Evolutionary conservation across 306 rosid genomes (phyloP).

Genomic region (Vigna unguiculata): DNA sequence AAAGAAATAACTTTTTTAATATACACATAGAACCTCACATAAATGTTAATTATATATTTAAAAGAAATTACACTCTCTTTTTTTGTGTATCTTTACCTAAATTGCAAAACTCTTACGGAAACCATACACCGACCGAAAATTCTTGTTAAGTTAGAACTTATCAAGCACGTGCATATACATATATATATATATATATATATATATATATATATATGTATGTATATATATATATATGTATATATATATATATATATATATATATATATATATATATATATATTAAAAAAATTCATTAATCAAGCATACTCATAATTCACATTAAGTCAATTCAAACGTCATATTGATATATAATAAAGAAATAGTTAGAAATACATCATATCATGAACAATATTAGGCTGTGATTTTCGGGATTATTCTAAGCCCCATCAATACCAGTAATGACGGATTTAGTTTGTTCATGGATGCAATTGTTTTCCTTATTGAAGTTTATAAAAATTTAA

Average conservation of each 20-base stretch:
- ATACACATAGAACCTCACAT: too few species aligned
- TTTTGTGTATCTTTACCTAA: too few species aligned
- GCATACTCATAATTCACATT: not conserved
- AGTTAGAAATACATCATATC: not conserved
- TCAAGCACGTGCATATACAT: not conserved
- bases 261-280: too few species aligned
- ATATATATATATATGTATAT: not conserved
- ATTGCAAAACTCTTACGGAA: not conserved
- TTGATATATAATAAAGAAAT: not conserved
- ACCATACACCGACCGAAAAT: not conserved
- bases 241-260: too few species aligned
- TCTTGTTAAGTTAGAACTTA: conserved; percentile 6
- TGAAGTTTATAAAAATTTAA: not conserved
- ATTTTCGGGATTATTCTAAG: not conserved
- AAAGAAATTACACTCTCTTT: too few species aligned
- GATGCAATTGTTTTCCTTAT: not conserved
- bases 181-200: too few species aligned
- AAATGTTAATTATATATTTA: not conserved
- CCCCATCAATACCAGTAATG: too few species aligned
- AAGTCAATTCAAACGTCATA: conserved; percentile 4
- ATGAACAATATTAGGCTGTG: not conserved
- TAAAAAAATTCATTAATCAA: not conserved
- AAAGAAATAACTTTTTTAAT: too few species aligned
- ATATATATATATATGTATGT: too few species aligned
- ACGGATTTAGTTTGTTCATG: too few species aligned